These are phyloP conservation scores for Quercus dentata DNA, from an alignment of 306 rosid species.

Conservation along the genomic window DNA sequence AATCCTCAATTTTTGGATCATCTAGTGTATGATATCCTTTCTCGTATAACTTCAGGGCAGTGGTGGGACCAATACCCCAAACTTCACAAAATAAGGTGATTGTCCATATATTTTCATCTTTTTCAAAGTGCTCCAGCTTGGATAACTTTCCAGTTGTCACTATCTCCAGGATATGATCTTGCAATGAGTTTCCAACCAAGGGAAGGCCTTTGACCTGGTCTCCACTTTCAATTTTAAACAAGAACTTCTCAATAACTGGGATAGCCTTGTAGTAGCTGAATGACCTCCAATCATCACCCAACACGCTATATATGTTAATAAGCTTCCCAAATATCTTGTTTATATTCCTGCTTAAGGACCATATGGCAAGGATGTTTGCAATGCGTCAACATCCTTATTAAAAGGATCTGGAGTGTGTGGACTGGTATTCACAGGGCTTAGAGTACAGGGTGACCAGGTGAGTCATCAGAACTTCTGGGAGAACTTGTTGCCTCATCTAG, in stretches of 20 bases:
- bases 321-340: slow-evolving; percentile 84
- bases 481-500: slow-evolving; percentile 19
- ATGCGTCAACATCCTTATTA: slow-evolving; percentile 34
- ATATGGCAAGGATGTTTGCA: slow-evolving; percentile 56
- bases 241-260: slow-evolving; percentile 75
- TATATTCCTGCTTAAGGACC: slow-evolving; percentile 69
- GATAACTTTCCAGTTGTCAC: slow-evolving; percentile 80
- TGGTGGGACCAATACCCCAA: slow-evolving; percentile 96
- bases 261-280: slow-evolving; percentile 92
- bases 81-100: slow-evolving; percentile 87
- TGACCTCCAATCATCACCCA: slow-evolving; percentile 91
- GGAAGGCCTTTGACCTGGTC: slow-evolving; percentile 75
- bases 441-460: neutral
- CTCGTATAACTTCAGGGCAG: slow-evolving; percentile 75
- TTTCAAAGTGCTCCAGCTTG: slow-evolving; percentile 84
- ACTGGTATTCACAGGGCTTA: slow-evolving; percentile 20
- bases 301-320: slow-evolving; percentile 78
- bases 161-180: slow-evolving; percentile 92
- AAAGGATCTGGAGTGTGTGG: slow-evolving; percentile 30
- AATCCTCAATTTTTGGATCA: slow-evolving; percentile 62
- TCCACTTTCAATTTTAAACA: slow-evolving; percentile 67
- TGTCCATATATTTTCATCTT: slow-evolving; percentile 82
- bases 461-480: slow-evolving; percentile 24
- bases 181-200: slow-evolving; percentile 79
- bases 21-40: slow-evolving; percentile 79